Evolutionary conservation across 768 basidiomycete genomes (phyloP).

Genomic region (Dioszegia crocea): DNA sequence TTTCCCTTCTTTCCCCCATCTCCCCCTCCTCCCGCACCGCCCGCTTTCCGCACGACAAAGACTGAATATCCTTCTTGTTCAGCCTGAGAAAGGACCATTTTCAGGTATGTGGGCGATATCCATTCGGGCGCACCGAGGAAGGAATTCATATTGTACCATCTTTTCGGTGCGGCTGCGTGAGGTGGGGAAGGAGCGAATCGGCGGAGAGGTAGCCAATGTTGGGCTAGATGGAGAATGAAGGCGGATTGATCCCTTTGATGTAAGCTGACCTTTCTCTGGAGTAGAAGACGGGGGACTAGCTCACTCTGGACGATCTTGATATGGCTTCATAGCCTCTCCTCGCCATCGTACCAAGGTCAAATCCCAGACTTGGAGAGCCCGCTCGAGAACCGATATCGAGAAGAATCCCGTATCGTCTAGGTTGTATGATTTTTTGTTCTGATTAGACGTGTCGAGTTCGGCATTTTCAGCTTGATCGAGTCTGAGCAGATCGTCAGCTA

Average conservation of each 20-base stretch:
- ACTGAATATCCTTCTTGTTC: conserved; percentile 67
- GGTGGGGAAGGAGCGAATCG: conserved; percentile 60
- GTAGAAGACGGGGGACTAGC: background rate
- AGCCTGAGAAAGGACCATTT: conserved; percentile 80
- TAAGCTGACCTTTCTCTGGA: background rate
- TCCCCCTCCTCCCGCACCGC: background rate
- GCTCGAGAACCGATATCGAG: conserved; percentile 72
- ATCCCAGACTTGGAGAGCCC: conserved; percentile 76
- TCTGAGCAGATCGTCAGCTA: conserved; percentile 3
- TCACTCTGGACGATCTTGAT: conserved; percentile 74
- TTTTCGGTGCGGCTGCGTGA: conserved; percentile 36
- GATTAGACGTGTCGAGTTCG: conserved; percentile 48
- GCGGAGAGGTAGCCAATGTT: conserved; percentile 86
- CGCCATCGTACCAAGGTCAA: conserved; percentile 78
- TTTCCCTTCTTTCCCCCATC: conserved; percentile 7
- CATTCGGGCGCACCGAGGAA: conserved; percentile 67
- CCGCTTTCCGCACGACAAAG: conserved; percentile 30
- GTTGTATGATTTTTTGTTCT: conserved; percentile 60
- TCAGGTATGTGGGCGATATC: conserved; percentile 76
- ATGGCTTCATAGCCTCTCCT: conserved; percentile 71
- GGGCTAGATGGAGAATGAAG: conserved; percentile 78
- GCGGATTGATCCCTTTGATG: conserved; percentile 66
- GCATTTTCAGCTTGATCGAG: conserved; percentile 47
- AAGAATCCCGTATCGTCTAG: conserved; percentile 96
- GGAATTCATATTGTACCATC: conserved; percentile 90